phyloP scores from a whole-genome alignment of 768 basidiomycete genomes.

The Scleroderma citrinum region DNA sequence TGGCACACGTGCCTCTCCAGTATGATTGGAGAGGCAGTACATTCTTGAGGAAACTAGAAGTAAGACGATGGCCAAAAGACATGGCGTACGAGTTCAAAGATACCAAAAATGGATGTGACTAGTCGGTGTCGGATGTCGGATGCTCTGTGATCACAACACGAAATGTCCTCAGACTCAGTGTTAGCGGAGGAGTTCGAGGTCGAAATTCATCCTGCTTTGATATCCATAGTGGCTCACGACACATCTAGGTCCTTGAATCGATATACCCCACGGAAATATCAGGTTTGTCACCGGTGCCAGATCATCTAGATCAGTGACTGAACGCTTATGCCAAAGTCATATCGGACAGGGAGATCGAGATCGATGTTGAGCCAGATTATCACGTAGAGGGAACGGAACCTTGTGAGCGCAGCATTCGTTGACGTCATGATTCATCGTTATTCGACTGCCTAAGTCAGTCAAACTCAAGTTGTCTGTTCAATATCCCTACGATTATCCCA shows the following conservation, averaged over 20 bases:
- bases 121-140: conserved; percentile 20
- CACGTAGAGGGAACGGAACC: conserved; percentile 53
- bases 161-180: conserved; percentile 57
- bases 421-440: conserved; percentile 6
- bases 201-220: conserved; percentile 9
- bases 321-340: conserved; percentile 62
- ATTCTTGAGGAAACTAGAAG: conserved; percentile 10
- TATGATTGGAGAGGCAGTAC: background rate
- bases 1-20: background rate
- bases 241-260: conserved; percentile 79
- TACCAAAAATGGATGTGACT: conserved; percentile 5
- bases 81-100: conserved; percentile 5
- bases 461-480: conserved; percentile 64
- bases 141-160: conserved; percentile 6
- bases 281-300: conserved; percentile 56
- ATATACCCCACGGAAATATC: conserved; percentile 94
- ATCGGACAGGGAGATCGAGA: conserved; percentile 74
- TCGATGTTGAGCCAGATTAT: conserved; percentile 86
- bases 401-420: conserved; percentile 33
- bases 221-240: conserved; percentile 7
- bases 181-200: conserved; percentile 93
- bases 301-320: conserved; percentile 34
- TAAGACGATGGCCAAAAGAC: conserved; percentile 16
- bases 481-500: conserved; percentile 83
- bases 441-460: conserved; percentile 46